Conservation (phyloP, 2,329 filamentous ascomycete species). For the Stachybotrys chlorohalonatus region DNA sequence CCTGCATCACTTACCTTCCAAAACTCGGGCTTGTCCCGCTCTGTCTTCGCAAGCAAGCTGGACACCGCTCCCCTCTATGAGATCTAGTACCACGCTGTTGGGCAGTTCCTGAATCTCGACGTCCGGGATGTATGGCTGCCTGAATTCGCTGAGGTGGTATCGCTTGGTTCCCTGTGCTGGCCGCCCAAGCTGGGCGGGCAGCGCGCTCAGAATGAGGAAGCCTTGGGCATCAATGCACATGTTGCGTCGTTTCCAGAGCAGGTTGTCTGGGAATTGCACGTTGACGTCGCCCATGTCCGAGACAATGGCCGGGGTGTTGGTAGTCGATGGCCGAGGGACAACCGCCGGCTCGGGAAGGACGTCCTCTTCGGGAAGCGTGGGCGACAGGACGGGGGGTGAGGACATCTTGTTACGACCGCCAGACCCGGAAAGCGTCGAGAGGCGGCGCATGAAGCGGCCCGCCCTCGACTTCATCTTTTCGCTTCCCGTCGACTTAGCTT, state of each 20-base stretch:
- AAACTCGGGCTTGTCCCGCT: slow-evolving; percentile 43
- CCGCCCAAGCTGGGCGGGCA: slow-evolving; percentile 44
- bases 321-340: slow-evolving; percentile 15
- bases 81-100: slow-evolving; percentile 63
- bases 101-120: slow-evolving; percentile 88
- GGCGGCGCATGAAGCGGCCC: slow-evolving; percentile 48
- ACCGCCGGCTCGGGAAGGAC: slow-evolving; percentile 8
- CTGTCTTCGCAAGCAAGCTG: slow-evolving; percentile 58
- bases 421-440: slow-evolving; percentile 43
- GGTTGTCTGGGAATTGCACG: slow-evolving; percentile 90
- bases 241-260: slow-evolving; percentile 91
- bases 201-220: slow-evolving; percentile 66
- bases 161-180: slow-evolving; percentile 50
- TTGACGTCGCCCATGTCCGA: slow-evolving; percentile 84
- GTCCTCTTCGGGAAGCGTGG: slow-evolving; percentile 42
- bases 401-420: slow-evolving; percentile 34
- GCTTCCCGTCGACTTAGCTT: slow-evolving; percentile 27
- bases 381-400: slow-evolving; percentile 33
- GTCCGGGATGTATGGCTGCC: slow-evolving; percentile 70
- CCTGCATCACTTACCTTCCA: slow-evolving; percentile 37
- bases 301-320: slow-evolving; percentile 33
- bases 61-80: slow-evolving; percentile 50
- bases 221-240: slow-evolving; percentile 79
- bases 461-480: slow-evolving; percentile 43
- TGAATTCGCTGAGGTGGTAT: slow-evolving; percentile 82